Base-by-base conservation (phyloP, 192 early-diverging fungal genomes). In the Entrophospora sp. region DNA sequence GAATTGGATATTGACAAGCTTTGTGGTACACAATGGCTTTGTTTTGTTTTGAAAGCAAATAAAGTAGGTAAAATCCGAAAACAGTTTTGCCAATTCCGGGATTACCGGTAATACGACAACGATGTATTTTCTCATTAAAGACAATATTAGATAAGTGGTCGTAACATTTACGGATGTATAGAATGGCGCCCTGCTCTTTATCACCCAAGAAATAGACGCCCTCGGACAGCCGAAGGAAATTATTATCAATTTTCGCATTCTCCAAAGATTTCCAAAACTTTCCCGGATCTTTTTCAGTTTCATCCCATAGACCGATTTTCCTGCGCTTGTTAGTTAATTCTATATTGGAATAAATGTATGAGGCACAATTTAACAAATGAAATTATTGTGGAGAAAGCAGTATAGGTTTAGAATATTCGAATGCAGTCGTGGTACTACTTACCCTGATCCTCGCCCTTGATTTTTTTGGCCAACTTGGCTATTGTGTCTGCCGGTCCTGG, bases 111-210 rank as follows among this genome's bases (percentile, higher is more conserved):
- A 63, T 46, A 35, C 44, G 61, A n/a, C 7, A 46, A 18, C 61
- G 7, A 30, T 18, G 3, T 48, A n/a, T 22, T 0, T 63, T 34
- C 27, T 63, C 43, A 63, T 31, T 34, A 63, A 63, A 31, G 1
- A 63, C 14, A 34, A 63, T 34, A 46, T 18, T n/a, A 10, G 30
- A 2, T 22, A 63, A 24, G 31, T 63, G 13, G 18, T 8, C 1
- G 35, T 63, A 63, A 48, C 61, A 63, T 46, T 48, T 46, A 35
- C 61, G 61, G 8, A 63, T 63, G 8, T 9, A 36, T 48, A 63
- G 10, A 46, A 3, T 18, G 27, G 40, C 3, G 2, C 3, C 3
- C 24, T 10, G 30, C 9, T 63, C 12, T 34, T 3, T 32, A 60
- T 48, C 28, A 18, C 43, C 61, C 18, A 30, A 63, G 22, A 63